Evolutionary conservation across 495 filamentous ascomycete genomes (phyloP), one percentile per base, ranked within the genome.

Genomic region (Aspergillus conjunctus): DNA sequence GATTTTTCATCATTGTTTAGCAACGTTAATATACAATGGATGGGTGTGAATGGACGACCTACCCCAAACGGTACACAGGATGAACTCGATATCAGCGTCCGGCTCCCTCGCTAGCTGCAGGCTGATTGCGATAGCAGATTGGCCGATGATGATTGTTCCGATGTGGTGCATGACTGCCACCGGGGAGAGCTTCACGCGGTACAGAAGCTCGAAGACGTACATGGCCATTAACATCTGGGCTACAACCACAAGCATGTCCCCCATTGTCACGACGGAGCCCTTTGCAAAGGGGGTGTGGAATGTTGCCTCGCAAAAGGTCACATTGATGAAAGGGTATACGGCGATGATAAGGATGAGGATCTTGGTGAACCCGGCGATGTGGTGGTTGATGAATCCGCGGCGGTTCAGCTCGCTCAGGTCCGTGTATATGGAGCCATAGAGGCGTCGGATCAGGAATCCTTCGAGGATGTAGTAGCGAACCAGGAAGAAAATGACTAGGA

Each of bases 31-130:
- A n/a, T 3, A 5, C 0, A 41, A 41, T 14, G 4, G 11, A 4
- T 8, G 11, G 9, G 11, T 0, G 1, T n/a, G 37, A 41, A 14
- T 8, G 9, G 9, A 41, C 15, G 2, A 65, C 67, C 63, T 68
- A 81, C 79, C 79, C 80, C 79, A 81, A 1, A 80, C 73, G 7
- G 73, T 74, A 31, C 79, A 81, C 0, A 82, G 67, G 20, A 78
- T 73, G 32, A 81, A 82, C 51, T 82, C 78, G 41, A 81, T 76
- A 30, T 73, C 73, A 1, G 79, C 77, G 62, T 82, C 79, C 6
- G 66, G 69, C 58, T 81, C 77, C 1, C 66, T 67, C 2, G 63
- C 50, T 6, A 72, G 60, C 20, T 68, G 70, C 34, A 82, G 58
- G 39, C 75, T 78, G 37, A 82, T 77, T 0, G 76, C 77, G 45